Conservation (phyloP, 495 filamentous ascomycete species). For the Neurospora sp. region DNA sequence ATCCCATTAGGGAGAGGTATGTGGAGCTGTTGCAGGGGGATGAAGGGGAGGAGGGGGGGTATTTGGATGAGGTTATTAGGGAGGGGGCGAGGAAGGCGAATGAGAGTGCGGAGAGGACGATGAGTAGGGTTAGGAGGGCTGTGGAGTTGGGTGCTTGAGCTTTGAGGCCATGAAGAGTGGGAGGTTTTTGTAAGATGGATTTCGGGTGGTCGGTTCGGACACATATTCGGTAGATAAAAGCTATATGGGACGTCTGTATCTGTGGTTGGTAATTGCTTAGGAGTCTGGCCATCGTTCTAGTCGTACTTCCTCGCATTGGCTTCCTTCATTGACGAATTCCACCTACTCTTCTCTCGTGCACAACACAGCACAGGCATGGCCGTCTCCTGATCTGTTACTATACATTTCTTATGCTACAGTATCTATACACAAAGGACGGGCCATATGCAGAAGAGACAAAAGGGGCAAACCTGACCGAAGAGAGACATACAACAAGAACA, state of each 20-base stretch:
- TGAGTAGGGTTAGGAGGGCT: conserved; percentile 49
- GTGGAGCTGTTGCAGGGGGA: conserved; percentile 36
- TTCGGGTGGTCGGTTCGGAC: too few relatives aligned
- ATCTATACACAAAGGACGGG: conserved; percentile 7
- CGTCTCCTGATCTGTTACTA: neutral
- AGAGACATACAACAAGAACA: conserved; percentile 1
- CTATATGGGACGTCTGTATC: neutral
- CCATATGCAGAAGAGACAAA: neutral
- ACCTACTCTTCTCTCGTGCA: neutral
- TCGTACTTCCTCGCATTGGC: neutral
- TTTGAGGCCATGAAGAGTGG: neutral
- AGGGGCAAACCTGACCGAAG: neutral
- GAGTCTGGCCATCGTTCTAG: neutral
- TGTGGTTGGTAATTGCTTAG: neutral
- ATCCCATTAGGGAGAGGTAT: conserved; percentile 53
- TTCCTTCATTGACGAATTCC: neutral
- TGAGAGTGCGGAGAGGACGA: conserved; percentile 55
- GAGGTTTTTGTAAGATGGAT: neutral
- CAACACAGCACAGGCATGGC: neutral
- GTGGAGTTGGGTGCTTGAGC: conserved; percentile 44
- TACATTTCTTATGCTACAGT: conserved; percentile 2
- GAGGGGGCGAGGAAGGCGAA: conserved; percentile 51
- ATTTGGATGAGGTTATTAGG: conserved; percentile 49
- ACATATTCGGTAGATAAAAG: neutral
- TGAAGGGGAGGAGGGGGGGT: conserved; percentile 23